Evolutionary conservation across 352 stramenopile genomes (phyloP).

Genomic region (Pythium phragmiticola): DNA sequence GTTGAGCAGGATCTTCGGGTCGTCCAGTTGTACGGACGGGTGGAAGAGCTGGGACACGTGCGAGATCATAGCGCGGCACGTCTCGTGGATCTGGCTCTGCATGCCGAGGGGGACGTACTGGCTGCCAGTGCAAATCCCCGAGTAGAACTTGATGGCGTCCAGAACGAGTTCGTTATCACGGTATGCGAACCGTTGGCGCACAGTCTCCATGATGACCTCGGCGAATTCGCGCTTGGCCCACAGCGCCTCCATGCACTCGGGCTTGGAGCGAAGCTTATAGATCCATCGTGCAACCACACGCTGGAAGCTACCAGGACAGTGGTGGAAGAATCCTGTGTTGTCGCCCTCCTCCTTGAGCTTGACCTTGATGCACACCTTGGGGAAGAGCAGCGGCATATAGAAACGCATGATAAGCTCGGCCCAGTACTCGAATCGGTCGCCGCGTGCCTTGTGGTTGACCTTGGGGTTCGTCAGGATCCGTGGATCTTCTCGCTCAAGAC

Average conservation of each 20-base stretch:
- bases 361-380: constrained; percentile 82
- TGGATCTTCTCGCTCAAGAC: constrained; percentile 68
- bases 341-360: constrained; percentile 85
- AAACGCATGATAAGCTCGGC: constrained; percentile 87
- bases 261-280: constrained; percentile 81
- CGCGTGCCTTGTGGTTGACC: constrained; percentile 44
- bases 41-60: constrained; percentile 88
- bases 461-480: constrained; percentile 41
- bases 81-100: constrained; percentile 80
- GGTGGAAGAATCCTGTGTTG: constrained; percentile 82
- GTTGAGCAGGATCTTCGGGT: constrained; percentile 81
- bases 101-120: constrained; percentile 80
- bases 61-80: constrained; percentile 82
- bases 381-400: constrained; percentile 88
- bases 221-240: constrained; percentile 79
- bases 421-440: constrained; percentile 85
- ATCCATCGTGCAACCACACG: constrained; percentile 83
- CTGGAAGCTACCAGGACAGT: constrained; percentile 86
- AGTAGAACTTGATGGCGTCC: constrained; percentile 89
- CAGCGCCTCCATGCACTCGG: constrained; percentile 81
- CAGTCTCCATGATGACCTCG: constrained; percentile 86
- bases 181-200: constrained; percentile 85
- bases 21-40: constrained; percentile 78
- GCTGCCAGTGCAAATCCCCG: constrained; percentile 64
- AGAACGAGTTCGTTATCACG: constrained; percentile 80